A percentile compares a stretch with the other conserved stretches of the same genome.
phyloP scores from a whole-genome alignment of 2,329 filamentous ascomycete genomes.

The Phialophora chinensis region DNA sequence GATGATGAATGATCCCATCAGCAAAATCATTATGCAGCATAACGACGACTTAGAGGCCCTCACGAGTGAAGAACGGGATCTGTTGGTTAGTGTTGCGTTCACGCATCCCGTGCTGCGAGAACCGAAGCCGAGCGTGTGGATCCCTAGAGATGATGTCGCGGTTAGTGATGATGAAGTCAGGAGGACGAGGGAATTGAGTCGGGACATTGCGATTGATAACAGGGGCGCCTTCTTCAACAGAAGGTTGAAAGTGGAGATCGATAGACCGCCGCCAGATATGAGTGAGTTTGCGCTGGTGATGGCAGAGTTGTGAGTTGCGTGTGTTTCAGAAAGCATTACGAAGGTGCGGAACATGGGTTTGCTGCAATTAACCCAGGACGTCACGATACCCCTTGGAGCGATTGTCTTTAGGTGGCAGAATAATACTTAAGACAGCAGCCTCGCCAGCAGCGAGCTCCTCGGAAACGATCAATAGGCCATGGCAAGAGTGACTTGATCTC shows the following conservation, averaged over 20 bases:
- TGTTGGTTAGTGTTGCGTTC: conserved; percentile 38
- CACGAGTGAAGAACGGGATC: conserved; percentile 36
- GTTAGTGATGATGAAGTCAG: conserved; percentile 38
- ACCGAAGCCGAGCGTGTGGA: conserved; percentile 38
- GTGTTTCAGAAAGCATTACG: conserved; percentile 24
- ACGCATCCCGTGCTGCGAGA: conserved; percentile 40
- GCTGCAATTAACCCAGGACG: background rate
- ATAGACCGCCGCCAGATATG: conserved; percentile 44
- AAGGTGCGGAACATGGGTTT: conserved; percentile 15
- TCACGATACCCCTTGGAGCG: background rate
- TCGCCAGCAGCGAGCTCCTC: too few relatives aligned
- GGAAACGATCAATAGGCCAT: too few relatives aligned
- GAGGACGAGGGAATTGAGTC: conserved; percentile 34
- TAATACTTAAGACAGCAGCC: too few relatives aligned
- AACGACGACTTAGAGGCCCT: conserved; percentile 38
- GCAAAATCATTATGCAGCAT: conserved; percentile 37
- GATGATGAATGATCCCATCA: conserved; percentile 33
- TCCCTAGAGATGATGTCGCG: conserved; percentile 38
- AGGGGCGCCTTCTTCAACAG: conserved; percentile 38
- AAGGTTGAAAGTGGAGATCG: conserved; percentile 41
- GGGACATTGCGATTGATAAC: conserved; percentile 37
- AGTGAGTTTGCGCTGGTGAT: conserved; percentile 42
- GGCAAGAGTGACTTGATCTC: too few relatives aligned
- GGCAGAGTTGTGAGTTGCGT: conserved; percentile 37
- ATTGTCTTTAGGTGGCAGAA: background rate